Percentiles rank a stretch among this genome's conserved stretches.
phyloP scores from a whole-genome alignment of 192 early-diverging fungal genomes.

The Backusella tuberculispora region DNA sequence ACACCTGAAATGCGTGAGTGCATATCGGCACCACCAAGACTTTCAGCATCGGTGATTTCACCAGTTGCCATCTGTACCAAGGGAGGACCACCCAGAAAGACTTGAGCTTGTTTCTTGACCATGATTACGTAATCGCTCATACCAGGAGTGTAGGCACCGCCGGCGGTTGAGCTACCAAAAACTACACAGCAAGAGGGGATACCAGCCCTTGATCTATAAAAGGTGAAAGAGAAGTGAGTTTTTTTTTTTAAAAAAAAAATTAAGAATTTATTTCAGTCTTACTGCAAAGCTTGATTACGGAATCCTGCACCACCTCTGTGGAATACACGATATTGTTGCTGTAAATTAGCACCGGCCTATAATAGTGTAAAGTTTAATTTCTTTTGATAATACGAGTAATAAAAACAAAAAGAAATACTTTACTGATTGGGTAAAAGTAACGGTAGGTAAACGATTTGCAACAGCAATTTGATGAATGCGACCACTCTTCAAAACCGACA shows the following conservation, averaged over 20 bases:
- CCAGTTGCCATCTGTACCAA: slow-evolving; percentile 73
- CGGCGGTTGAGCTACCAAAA: slow-evolving; percentile 70
- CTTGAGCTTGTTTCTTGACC: slow-evolving; percentile 71
- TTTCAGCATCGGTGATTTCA: slow-evolving; percentile 65
- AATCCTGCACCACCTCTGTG: slow-evolving; percentile 67
- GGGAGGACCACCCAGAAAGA: slow-evolving; percentile 70
- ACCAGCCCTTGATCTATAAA: slow-evolving; percentile 57
- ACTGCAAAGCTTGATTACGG: slow-evolving; percentile 59
- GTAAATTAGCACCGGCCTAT: slow-evolving; percentile 67
- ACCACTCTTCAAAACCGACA: slow-evolving; percentile 55
- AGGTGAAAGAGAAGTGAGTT: neutral
- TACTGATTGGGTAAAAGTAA: slow-evolving; percentile 64
- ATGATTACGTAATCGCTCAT: slow-evolving; percentile 71
- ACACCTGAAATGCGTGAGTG: slow-evolving; percentile 67
- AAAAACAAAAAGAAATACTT: neutral
- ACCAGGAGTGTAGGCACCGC: slow-evolving; percentile 66
- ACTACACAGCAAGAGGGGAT: slow-evolving; percentile 66
- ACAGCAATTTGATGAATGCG: slow-evolving; percentile 58
- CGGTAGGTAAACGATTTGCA: slow-evolving; percentile 61
- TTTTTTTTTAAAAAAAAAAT: neutral
- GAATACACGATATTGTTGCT: slow-evolving; percentile 68
- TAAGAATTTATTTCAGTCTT: neutral
- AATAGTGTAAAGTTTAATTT: neutral
- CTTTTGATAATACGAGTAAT: neutral
- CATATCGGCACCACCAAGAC: slow-evolving; percentile 72